phyloP scores from a whole-genome alignment of 495 filamentous ascomycete genomes.

The Penicillium atrosanguineum region DNA sequence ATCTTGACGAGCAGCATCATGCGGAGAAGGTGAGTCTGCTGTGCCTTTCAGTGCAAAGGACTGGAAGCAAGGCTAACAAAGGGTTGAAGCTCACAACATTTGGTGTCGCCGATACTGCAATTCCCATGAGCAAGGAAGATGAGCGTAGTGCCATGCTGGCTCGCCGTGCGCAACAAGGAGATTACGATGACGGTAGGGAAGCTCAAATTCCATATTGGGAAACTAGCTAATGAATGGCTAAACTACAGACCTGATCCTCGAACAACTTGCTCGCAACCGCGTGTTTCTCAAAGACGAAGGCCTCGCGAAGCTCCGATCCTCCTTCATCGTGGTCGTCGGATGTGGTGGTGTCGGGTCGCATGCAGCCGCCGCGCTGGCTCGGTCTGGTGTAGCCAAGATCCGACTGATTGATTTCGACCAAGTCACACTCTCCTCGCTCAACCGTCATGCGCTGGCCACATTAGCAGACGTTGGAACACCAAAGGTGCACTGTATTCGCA shows the following conservation, averaged over 20 bases:
- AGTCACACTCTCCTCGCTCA: conserved; percentile 88
- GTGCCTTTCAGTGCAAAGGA: background rate
- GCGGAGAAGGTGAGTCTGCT: conserved; percentile 34
- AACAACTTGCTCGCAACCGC: conserved; percentile 92
- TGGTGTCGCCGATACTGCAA: conserved; percentile 58
- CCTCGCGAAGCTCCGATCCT: conserved; percentile 69
- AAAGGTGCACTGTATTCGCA: conserved; percentile 82
- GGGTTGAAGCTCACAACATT: conserved; percentile 67
- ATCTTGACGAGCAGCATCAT: conserved; percentile 42
- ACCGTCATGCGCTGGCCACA: conserved; percentile 91
- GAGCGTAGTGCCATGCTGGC: conserved; percentile 73
- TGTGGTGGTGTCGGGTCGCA: conserved; percentile 95
- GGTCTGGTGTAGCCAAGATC: conserved; percentile 82
- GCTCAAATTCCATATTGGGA: background rate
- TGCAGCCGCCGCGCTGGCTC: conserved; percentile 78
- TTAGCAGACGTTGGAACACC: conserved; percentile 92
- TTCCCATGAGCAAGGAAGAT: conserved; percentile 68
- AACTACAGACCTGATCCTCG: conserved; percentile 74
- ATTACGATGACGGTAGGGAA: conserved; percentile 79
- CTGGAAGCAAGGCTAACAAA: conserved; percentile 1
- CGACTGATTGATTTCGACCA: conserved; percentile 98
- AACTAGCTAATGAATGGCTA: conserved; percentile 14
- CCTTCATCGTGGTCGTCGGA: conserved; percentile 87
- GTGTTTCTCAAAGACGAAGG: conserved; percentile 86
- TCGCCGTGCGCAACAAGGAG: conserved; percentile 74